These are phyloP conservation scores for Stagonosporopsis chrysanthemi DNA, from an alignment of 2,329 filamentous ascomycete species.

Conservation along the genomic window DNA sequence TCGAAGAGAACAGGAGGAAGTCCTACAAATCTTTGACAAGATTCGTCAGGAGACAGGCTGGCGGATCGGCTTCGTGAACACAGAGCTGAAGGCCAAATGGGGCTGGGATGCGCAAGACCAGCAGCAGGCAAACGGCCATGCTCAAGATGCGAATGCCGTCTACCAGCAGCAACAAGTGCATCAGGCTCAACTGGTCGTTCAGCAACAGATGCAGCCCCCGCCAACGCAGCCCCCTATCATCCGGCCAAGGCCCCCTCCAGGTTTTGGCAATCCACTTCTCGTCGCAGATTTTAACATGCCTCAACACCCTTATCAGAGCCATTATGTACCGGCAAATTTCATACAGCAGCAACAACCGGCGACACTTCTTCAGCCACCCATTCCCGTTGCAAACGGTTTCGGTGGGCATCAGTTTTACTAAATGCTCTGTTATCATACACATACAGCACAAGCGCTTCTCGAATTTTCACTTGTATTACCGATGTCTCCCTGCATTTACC, in stretches of 20 bases:
- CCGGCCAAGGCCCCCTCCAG: constrained; percentile 51
- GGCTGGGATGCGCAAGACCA: constrained; percentile 66
- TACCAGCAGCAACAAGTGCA: constrained; percentile 32
- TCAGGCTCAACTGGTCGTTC: constrained; percentile 20
- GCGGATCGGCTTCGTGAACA: constrained; percentile 75
- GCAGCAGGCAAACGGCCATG: constrained; percentile 29
- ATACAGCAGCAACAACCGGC: constrained; percentile 38
- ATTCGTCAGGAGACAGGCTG: constrained; percentile 81
- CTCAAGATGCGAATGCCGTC: constrained; percentile 32
- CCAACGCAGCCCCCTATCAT: constrained; percentile 20
- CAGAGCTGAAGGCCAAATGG: constrained; percentile 79
- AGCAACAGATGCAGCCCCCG: constrained; percentile 23
- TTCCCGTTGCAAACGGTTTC: constrained; percentile 31
- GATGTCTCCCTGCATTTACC: constrained; percentile 2
- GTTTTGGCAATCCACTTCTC: constrained; percentile 73
- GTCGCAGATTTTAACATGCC: constrained; percentile 78
- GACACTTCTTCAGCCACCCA: constrained; percentile 30
- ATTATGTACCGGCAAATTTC: constrained; percentile 76
- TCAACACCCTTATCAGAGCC: constrained; percentile 81
- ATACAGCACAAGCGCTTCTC: not conserved
- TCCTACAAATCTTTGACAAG: constrained; percentile 75
- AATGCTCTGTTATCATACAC: not conserved
- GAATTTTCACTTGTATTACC: constrained; percentile 11
- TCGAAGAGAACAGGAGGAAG: constrained; percentile 78
- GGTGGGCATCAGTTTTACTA: constrained; percentile 32